Evolutionary conservation across 352 stramenopile genomes (phyloP), one percentile per base, ranked within the genome.

Genomic region (Blastocystis sp.): DNA sequence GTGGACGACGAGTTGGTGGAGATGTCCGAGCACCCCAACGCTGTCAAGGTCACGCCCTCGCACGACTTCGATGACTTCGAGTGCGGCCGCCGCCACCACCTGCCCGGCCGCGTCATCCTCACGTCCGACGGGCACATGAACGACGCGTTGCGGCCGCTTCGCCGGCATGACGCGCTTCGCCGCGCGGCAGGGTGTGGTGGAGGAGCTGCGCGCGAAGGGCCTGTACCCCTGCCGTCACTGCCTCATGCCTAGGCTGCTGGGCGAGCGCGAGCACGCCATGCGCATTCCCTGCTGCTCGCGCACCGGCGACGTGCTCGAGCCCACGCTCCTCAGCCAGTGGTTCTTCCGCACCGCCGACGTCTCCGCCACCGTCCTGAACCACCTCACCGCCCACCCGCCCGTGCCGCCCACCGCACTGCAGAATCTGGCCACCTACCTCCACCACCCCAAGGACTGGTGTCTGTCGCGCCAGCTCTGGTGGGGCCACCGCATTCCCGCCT

Each of bases 1-100:
- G 91, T 93, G 21, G 91, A 97, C 81, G 92, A 93, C 40, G 92
- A 98, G 88, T 94, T 99, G 19, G 92, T 95, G 9, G 91, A 91
- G 53, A 45, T 78, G 1, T 92, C 95, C 81, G 23, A n/a, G 11
- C 21, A 96, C 89, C 98, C 96, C 2, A 96, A 96, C 69, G 97
- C 95, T 1, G 93, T 99, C 5, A 99, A 99, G 91, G 98, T 99
- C 90, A 99, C 97, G 40, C 97, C 97, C 0, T 96, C 95, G 0
- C 97, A 99, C 91, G 97, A 99, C 90, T 93, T 95, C 0, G 99
- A 99, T 89, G 97, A 99, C 92, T 99, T 98, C 91, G 96, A 96
- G 74, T 97, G 97, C 88, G 96, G 95, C 43, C 96, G 98, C 90
- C 95, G 96, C 62, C 93, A 98, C 91, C 91, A 94, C n/a, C 92